Evolutionary conservation across 495 filamentous ascomycete species (phyloP), one percentile per base, ranked within the genome.

Genomic region (Penicillium longicatenatum): DNA sequence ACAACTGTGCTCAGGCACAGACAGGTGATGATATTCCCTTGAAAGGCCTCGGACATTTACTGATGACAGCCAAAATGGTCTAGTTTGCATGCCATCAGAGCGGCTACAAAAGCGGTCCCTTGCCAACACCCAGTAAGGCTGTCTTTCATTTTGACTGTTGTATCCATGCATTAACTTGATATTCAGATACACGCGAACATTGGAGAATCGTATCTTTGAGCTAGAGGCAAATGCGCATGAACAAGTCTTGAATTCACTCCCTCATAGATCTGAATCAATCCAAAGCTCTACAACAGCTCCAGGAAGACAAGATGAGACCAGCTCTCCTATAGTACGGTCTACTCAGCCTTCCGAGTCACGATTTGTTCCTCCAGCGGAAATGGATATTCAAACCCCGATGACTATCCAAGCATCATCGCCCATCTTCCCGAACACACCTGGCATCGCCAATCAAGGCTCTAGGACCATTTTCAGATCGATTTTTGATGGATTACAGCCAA

Each of bases 1-100:
- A 54, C 14, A 64, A 58, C 43, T 64, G 61, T 24, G 43, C 50
- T 17, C 33, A 53, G 12, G 61, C 58, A 2, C 22, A 46, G 26
- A 30, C 45, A 54, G 61, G 61, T 60, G 37, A 45, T 45, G 3
- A 12, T 45, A 21, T 45, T 1, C 22, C 7, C 33, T n/a, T n/a
- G n/a, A n/a, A n/a, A 17, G 20, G 16, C 12, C 16, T 19, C 7
- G 11, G 17, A 14, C 17, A 19, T 8, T 0, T 47, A 21, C n/a
- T 43, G 16, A 43, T 9, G 31, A 43, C 4, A 19, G 16, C 8
- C 22, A 45, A 45, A 21, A 45, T 4, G 10, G 4, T 35, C 2
- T 35, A 45, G 42, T 22, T 11, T 45, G 42, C 12, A 9, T 45
- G 11, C 17, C 42, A 45, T 45, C 42, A 14, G 42, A 45, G 22